Base-by-base conservation (phyloP, 75 land plant genomes). In the Sequoiadendron giganteum region DNA sequence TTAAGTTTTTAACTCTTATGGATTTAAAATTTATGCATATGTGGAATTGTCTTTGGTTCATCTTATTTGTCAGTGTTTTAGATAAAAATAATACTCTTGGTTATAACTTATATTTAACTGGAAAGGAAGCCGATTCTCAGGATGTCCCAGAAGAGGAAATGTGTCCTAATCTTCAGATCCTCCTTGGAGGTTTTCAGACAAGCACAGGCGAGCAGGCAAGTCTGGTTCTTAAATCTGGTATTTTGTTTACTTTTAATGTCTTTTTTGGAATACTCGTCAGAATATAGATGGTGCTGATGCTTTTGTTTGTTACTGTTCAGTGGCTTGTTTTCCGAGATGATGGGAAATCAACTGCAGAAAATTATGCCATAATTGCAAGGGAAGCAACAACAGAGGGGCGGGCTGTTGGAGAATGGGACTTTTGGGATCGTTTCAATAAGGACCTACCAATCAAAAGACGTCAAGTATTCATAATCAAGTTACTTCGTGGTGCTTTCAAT, bases 311-410 rank as follows among this genome's bases (percentile, higher is more conserved):
- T 85, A 34, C 61, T 89, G 85, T 86, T 47, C 93, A 98, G 99
- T 98, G 99, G 99, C 96, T 98, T 86, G 99, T 96, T 77, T 98
- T 97, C 55, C 97, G 94, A 42, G 90, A 97, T 88, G 93, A 94
- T 92, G 99, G 99, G 61, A 91, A 76, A 90, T 89, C 90, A 32
- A 97, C 95, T 87, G 99, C 96, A 13, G 99, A 95, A 85, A 99
- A 96, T 87, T 97, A 97, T 92, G 97, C 95, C 55, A 98, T 92
- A 88, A 80, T 87, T 84, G 88, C 94, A n/a, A 94, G 96, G 81
- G 93, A 94, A 86, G 93, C 93, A 79, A 93, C 95, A 16, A 88
- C 94, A 38, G 93, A 89, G 88, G 85, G 77, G 30, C 58, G 56
- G 25, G 90, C 92, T 42, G 93, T 88, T 68, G 95, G 94, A 48